These are phyloP conservation scores for Cerrena zonata DNA, from an alignment of 1,284 basidiomycete genomes.

Conservation along the genomic window DNA sequence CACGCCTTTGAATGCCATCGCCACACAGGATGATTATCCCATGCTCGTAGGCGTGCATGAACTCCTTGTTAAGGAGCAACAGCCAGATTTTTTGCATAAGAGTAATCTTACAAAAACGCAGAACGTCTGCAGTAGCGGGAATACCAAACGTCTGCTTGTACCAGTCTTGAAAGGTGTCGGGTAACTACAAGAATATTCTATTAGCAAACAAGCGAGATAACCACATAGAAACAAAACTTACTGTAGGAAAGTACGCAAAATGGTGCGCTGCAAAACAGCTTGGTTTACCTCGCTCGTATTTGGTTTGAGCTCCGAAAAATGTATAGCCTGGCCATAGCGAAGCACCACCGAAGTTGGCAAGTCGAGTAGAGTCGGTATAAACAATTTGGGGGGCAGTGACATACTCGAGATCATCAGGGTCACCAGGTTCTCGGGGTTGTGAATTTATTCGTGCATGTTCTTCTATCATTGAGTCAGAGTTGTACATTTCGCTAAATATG, in stretches of 20 bases:
- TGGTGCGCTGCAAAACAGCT: background rate
- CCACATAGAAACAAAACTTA: no score
- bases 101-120: no score
- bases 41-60: background rate
- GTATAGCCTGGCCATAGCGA: background rate
- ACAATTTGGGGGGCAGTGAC: background rate
- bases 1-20: background rate
- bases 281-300: background rate
- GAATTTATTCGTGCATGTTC: background rate
- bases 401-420: background rate
- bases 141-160: no score
- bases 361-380: background rate
- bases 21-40: background rate
- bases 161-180: no score
- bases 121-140: no score
- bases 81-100: background rate
- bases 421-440: background rate
- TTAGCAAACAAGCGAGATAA: no score
- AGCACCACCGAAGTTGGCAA: background rate
- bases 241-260: background rate
- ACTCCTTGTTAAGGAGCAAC: background rate
- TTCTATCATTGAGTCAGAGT: background rate
- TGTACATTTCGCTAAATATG: no score
- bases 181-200: no score
- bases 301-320: background rate